Base-by-base conservation (phyloP, 2,329 filamentous ascomycete genomes). In the Fusarium euwallaceae region DNA sequence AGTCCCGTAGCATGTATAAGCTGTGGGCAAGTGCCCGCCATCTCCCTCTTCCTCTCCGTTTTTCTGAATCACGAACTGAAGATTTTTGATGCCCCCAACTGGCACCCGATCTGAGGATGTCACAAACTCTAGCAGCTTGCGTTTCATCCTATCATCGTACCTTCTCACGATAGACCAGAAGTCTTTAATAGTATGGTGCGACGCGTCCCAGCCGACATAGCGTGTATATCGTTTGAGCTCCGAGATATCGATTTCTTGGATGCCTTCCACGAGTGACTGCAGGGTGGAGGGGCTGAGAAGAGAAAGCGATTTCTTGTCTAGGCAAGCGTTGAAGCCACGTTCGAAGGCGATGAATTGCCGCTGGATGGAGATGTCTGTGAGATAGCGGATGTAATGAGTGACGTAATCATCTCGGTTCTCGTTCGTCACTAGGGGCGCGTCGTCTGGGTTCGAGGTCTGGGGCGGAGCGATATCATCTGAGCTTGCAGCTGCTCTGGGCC, bases 1-100 rank as follows among this genome's bases (percentile, higher is more conserved):
- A 58, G 94, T 95, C 2, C 96, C 95, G 84, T 98, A 98, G 83
- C 97, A 99, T 0, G 97, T 99, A 79, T 95, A 93, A 71, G 94
- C 96, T 6, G 93, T 97, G 4, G 97, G 97, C 77, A 99, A 79
- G 72, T 90, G 88, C 0, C 88, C 88, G 4, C 81, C 80, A 2
- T 86, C 84, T 3, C 84, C 86, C 8, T 87, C 84, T 74, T 89
- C 92, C 64, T 91, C 87, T 17, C 94, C 91, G 79, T 95, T 95
- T 78, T 90, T 91, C 82, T 96, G 93, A 51, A 99, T 88, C 16
- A 94, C 90, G 82, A 98, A 98, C 78, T 93, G 92, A 56, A 98
- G 86, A 77, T 93, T 95, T 72, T 90, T 89, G 79, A 95, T 91
- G 4, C 97, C 97, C 22, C 94, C 95, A 0, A 98, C 94, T 0